Base-by-base conservation (phyloP, 257 asterid genomes). In the Plantago elongata region DNA sequence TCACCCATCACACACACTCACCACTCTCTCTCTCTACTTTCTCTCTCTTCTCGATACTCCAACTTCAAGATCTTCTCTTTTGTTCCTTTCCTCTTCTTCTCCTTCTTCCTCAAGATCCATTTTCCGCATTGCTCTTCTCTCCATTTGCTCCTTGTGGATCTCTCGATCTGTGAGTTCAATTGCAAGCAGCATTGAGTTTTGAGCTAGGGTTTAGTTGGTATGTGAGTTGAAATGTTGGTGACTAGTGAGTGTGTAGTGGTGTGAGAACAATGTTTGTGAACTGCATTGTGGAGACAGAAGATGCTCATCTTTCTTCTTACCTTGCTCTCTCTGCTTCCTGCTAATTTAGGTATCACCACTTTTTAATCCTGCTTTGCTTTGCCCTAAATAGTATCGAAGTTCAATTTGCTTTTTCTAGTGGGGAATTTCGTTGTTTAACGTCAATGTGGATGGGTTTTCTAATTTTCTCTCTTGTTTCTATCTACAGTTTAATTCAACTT, bases 1-100 rank as follows among this genome's bases (percentile, higher is more conserved):
- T 62, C 54, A 10, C 1, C 71, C 37, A 65, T 73, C 78, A 69
- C 73, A 68, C 45, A 16, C 70, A 17, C 57, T 61, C 75, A n/a
- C 50, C 57, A 9, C 54, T 61, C 13, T 51, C 11, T n/a, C 14
- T 45, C 30, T 13, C 60, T 65, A 38, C 59, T 55, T 44, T 16
- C 62, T 62, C n/a, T 58, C 61, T 27, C 72, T 57, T 29, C 70
- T 45, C 70, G n/a, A 68, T 38, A 62, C 12, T 69, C 70, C 60
- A 64, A 54, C 67, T 5, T 56, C 64, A 60, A 50, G 66, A 69
- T 69, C 70, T 18, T 57, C 77, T 68, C 22, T 64, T 61, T 51
- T 56, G 62, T 43, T 42, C 34, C 29, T 47, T 16, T 54, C 52
- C 13, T 66, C 63, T 52, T 62, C 45, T 65, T 52, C 37, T 22